Conservation (phyloP, 225 moss, liverwort and hornwort genomes). For the Physcomitrellopsis africana region DNA sequence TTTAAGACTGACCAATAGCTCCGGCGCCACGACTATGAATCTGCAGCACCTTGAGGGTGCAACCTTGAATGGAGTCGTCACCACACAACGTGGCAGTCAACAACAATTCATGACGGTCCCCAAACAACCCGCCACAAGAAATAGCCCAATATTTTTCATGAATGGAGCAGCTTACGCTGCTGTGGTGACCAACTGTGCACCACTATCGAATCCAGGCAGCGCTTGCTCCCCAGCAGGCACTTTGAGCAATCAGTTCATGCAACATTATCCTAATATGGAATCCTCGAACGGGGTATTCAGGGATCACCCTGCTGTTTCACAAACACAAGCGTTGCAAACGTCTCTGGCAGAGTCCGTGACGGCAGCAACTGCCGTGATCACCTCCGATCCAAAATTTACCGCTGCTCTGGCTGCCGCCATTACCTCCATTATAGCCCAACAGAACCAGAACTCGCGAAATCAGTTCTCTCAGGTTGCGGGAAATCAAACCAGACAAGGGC, state of each 20-base stretch:
- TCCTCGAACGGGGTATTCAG: neutral
- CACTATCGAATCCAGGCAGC: slow-evolving; percentile 21
- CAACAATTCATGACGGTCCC: slow-evolving; percentile 20
- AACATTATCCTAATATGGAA: slow-evolving; percentile 9
- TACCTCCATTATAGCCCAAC: slow-evolving; percentile 62
- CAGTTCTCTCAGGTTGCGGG: neutral
- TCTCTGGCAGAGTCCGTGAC: slow-evolving; percentile 65
- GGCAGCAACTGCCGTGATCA: slow-evolving; percentile 78
- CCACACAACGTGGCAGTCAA: neutral
- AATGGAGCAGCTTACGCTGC: slow-evolving; percentile 20
- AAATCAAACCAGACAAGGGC: neutral
- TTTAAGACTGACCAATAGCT: slow-evolving; percentile 26
- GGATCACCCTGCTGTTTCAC: neutral
- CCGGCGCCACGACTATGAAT: slow-evolving; percentile 28
- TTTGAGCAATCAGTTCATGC: slow-evolving; percentile 19
- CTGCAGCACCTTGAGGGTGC: slow-evolving; percentile 21
- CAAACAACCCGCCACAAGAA: slow-evolving; percentile 11
- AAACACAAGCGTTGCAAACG: slow-evolving; percentile 27
- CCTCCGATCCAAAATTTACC: slow-evolving; percentile 77
- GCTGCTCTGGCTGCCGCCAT: slow-evolving; percentile 83
- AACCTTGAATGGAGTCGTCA: neutral
- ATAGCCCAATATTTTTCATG: slow-evolving; percentile 24
- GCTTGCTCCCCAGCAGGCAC: neutral
- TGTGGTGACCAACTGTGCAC: slow-evolving; percentile 27
- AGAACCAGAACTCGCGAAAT: slow-evolving; percentile 25